These are phyloP conservation scores for Pseudogymnoascus sp. DNA, from an alignment of 2,329 filamentous ascomycete species.

Conservation along the genomic window DNA sequence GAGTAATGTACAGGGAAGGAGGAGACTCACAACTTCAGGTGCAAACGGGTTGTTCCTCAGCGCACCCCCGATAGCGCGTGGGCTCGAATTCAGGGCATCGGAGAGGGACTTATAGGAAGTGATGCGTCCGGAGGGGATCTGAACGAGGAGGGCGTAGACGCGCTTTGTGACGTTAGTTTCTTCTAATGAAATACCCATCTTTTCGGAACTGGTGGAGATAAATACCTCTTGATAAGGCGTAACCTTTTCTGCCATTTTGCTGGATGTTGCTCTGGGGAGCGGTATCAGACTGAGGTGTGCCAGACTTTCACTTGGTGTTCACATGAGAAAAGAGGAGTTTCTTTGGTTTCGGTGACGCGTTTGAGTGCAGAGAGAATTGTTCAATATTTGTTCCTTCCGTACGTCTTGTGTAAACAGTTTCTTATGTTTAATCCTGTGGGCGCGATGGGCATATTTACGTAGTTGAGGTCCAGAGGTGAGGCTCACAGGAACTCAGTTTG, in stretches of 20 bases:
- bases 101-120: conserved; percentile 53
- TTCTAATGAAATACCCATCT: neutral
- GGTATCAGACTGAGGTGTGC: neutral
- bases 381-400: neutral
- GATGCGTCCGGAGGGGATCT: conserved; percentile 51
- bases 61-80: conserved; percentile 55
- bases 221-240: conserved; percentile 4
- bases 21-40: conserved; percentile 42
- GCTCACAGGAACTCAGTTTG: neutral
- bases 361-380: neutral
- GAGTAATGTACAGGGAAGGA: neutral
- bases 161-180: conserved; percentile 14
- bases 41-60: conserved; percentile 54
- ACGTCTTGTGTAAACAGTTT: neutral
- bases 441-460: neutral
- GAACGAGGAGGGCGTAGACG: conserved; percentile 50
- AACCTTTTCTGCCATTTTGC: neutral
- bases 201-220: neutral
- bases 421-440: neutral
- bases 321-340: neutral
- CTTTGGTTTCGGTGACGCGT: too few relatives aligned
- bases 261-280: neutral
- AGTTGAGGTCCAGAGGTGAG: neutral
- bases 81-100: conserved; percentile 47
- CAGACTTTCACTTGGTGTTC: neutral